phyloP scores from a whole-genome alignment of 768 basidiomycete species.

The Russula foetens region DNA sequence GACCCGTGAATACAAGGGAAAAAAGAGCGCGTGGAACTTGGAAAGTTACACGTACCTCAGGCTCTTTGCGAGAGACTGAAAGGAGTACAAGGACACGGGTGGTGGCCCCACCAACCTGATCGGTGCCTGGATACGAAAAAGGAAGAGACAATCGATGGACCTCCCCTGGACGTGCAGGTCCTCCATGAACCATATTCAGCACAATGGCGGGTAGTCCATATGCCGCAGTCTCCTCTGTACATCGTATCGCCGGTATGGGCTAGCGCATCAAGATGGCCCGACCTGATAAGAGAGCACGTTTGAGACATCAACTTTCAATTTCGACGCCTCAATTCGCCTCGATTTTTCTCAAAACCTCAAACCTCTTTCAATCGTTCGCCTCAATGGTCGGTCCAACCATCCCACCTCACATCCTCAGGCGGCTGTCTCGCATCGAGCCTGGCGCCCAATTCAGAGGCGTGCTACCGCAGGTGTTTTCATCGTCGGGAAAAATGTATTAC shows the following conservation, averaged over 20 bases:
- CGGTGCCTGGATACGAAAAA: not conserved
- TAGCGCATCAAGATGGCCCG: not conserved
- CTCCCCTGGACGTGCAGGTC: not conserved
- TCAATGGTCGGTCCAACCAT: constrained; percentile 11
- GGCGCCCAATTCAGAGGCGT: constrained; percentile 37
- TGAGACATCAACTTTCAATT: too few relatives aligned
- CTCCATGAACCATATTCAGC: not conserved
- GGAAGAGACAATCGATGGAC: not conserved
- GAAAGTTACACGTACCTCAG: too few relatives aligned
- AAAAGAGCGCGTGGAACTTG: too few relatives aligned
- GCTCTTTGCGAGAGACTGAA: too few relatives aligned
- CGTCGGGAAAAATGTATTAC: constrained; percentile 51
- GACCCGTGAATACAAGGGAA: too few relatives aligned
- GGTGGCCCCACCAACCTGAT: too few relatives aligned
- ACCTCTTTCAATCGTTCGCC: too few relatives aligned
- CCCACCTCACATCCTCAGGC: constrained; percentile 31
- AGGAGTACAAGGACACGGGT: too few relatives aligned
- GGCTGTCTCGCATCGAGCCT: constrained; percentile 44
- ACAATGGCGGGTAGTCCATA: not conserved
- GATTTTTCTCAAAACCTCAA: not conserved
- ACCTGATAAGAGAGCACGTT: not conserved
- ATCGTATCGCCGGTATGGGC: not conserved
- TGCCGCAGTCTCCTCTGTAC: not conserved
- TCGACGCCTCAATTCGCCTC: not conserved
- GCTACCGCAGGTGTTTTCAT: constrained; percentile 48